Percentiles rank a stretch among this genome's conserved stretches.
phyloP scores from a whole-genome alignment of 805 yeast species.

The Zygosaccharomyces siamensis region DNA sequence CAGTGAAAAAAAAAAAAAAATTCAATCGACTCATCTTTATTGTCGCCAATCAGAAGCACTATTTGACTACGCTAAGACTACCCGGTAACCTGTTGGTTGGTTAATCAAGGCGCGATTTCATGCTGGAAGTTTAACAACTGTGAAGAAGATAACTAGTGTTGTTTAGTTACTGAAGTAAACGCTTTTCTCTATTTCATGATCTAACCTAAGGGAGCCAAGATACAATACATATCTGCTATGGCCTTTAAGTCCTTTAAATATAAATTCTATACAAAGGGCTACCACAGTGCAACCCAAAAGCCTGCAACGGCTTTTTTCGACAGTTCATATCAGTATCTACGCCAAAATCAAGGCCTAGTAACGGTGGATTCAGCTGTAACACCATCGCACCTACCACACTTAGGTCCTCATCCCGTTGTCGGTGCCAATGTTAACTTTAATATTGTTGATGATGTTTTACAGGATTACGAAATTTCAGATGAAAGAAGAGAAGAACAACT shows the following conservation, averaged over 20 bases:
- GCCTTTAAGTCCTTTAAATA: slow-evolving; percentile 41
- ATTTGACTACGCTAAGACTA: not conserved
- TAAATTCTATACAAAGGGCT: slow-evolving; percentile 37
- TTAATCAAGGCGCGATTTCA: not conserved
- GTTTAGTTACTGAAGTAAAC: not conserved
- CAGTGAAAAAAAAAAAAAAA: not conserved
- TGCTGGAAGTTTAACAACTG: not conserved
- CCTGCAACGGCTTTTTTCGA: slow-evolving; percentile 37
- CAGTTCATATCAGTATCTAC: slow-evolving; percentile 38
- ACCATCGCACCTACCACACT: slow-evolving; percentile 16
- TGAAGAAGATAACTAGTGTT: not conserved
- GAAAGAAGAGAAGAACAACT: slow-evolving; percentile 1
- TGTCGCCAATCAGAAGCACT: not conserved
- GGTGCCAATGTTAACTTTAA: slow-evolving; percentile 34
- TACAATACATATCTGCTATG: slow-evolving; percentile 20
- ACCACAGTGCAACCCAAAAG: slow-evolving; percentile 35
- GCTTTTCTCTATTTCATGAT: not conserved
- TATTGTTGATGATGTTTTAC: slow-evolving; percentile 27
- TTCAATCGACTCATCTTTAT: not conserved
- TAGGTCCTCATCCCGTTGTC: slow-evolving; percentile 37
- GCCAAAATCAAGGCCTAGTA: slow-evolving; percentile 36
- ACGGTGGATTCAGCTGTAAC: slow-evolving; percentile 22
- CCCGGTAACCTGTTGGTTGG: not conserved
- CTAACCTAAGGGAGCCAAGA: not conserved
- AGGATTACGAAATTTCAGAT: slow-evolving; percentile 9